Conservation (phyloP, 495 filamentous ascomycete genomes). For the Parathielavia appendiculata region DNA sequence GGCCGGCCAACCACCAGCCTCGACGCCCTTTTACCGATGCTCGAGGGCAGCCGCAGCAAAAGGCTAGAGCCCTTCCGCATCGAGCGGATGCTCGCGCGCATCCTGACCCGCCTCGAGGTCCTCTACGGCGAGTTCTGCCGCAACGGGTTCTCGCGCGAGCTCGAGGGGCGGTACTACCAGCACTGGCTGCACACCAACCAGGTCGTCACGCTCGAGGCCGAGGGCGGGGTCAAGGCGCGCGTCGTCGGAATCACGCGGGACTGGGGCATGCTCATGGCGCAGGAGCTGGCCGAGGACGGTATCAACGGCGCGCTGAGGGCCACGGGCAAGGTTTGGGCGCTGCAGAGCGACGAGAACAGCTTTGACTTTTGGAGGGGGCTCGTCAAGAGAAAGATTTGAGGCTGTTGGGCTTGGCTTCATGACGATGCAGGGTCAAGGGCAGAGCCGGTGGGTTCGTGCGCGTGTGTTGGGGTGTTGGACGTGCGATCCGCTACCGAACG, state of each 20-base stretch:
- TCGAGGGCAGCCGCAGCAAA: neutral
- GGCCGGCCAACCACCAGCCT: slow-evolving; percentile 81
- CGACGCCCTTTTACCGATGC: slow-evolving; percentile 59
- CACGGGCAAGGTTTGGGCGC: slow-evolving; percentile 72
- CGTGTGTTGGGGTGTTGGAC: neutral
- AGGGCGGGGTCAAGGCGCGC: slow-evolving; percentile 70
- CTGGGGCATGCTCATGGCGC: slow-evolving; percentile 76
- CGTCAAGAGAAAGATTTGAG: slow-evolving; percentile 69
- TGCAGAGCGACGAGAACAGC: slow-evolving; percentile 96
- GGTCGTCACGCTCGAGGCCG: slow-evolving; percentile 79
- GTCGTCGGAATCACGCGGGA: slow-evolving; percentile 86
- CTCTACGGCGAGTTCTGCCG: slow-evolving; percentile 70
- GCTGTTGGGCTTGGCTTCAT: neutral
- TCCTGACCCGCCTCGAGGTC: slow-evolving; percentile 72
- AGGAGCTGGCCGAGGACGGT: slow-evolving; percentile 72
- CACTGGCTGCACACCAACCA: slow-evolving; percentile 90
- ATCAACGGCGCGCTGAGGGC: slow-evolving; percentile 34
- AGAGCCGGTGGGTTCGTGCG: neutral
- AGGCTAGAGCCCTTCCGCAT: slow-evolving; percentile 55
- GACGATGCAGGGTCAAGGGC: neutral
- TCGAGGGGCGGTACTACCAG: slow-evolving; percentile 77
- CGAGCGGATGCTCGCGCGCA: slow-evolving; percentile 79
- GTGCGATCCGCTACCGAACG: neutral
- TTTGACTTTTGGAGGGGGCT: slow-evolving; percentile 96
- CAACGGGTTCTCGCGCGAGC: slow-evolving; percentile 62